Conservation (phyloP, 352 stramenopile genomes). For the Bremia lactucae region DNA sequence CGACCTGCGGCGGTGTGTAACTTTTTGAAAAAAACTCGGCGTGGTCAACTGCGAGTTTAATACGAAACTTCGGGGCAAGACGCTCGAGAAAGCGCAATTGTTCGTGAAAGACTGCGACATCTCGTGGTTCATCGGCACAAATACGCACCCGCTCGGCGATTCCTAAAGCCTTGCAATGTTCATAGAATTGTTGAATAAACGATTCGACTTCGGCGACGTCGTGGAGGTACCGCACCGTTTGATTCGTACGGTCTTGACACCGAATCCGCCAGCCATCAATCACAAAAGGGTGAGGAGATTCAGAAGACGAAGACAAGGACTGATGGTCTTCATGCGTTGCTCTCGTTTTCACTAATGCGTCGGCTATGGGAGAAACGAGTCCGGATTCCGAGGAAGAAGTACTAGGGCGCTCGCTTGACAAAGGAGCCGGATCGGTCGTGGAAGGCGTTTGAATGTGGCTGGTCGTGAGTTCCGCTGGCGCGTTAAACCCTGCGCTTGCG, state of each 20-base stretch:
- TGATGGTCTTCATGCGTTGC: background rate
- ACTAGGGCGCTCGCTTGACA: constrained; percentile 10
- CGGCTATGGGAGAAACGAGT: constrained; percentile 9
- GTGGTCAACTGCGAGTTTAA: constrained; percentile 71
- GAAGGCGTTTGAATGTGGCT: constrained; percentile 17
- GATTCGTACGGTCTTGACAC: constrained; percentile 41
- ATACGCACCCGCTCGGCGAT: constrained; percentile 56
- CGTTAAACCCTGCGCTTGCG: constrained; percentile 42
- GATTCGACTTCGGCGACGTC: constrained; percentile 43
- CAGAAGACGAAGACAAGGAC: background rate
- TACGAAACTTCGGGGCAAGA: constrained; percentile 47
- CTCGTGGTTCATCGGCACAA: constrained; percentile 58
- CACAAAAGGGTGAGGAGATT: constrained; percentile 22
- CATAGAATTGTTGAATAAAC: constrained; percentile 58
- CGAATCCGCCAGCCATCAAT: constrained; percentile 65
- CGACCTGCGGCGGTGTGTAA: constrained; percentile 49
- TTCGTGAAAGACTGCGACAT: constrained; percentile 43
- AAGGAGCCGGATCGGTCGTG: constrained; percentile 10
- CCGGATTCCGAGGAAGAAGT: constrained; percentile 13
- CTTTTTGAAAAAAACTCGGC: constrained; percentile 48
- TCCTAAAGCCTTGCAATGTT: constrained; percentile 41
- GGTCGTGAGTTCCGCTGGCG: constrained; percentile 31
- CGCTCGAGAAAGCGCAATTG: constrained; percentile 57
- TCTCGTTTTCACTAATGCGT: background rate
- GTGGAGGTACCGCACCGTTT: constrained; percentile 48